Evolutionary conservation across 2,329 filamentous ascomycete genomes (phyloP).

Genomic region (Aspergillaceae sp.): DNA sequence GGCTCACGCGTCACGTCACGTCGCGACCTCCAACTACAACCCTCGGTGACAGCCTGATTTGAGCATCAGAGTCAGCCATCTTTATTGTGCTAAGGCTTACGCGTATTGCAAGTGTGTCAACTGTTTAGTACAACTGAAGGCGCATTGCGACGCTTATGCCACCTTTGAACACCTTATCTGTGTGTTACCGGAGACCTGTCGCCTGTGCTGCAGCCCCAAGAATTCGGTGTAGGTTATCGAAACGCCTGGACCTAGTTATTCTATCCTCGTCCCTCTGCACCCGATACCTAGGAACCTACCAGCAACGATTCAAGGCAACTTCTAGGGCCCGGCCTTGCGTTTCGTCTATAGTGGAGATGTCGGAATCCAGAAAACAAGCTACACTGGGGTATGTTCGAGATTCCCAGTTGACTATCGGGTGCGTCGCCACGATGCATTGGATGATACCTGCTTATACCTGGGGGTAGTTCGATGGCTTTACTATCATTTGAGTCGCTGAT

Average conservation of each 20-base stretch:
- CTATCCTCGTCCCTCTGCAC: background rate
- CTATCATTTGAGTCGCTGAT: constrained; percentile 1
- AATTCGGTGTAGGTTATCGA: background rate
- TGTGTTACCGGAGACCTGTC: constrained; percentile 6
- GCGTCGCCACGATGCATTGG: constrained; percentile 25
- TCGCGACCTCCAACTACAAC: constrained; percentile 2
- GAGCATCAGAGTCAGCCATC: background rate
- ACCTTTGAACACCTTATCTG: constrained; percentile 1
- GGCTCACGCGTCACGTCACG: constrained; percentile 15
- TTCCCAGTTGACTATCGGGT: constrained; percentile 67
- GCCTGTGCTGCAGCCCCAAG: constrained; percentile 1
- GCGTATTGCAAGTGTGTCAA: too few species aligned
- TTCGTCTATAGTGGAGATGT: background rate
- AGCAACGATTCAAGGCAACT: background rate
- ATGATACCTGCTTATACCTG: background rate
- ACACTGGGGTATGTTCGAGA: constrained; percentile 81
- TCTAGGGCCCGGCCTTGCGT: background rate
- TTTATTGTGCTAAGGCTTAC: background rate
- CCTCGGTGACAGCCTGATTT: too few species aligned
- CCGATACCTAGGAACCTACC: background rate
- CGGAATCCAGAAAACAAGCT: constrained; percentile 53
- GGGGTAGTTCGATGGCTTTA: constrained; percentile 4
- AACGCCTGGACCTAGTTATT: background rate
- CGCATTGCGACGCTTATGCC: constrained; percentile 11
- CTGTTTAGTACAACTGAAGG: background rate